phyloP scores from a whole-genome alignment of 1,284 basidiomycete species.

The Neonothopanus nambi region DNA sequence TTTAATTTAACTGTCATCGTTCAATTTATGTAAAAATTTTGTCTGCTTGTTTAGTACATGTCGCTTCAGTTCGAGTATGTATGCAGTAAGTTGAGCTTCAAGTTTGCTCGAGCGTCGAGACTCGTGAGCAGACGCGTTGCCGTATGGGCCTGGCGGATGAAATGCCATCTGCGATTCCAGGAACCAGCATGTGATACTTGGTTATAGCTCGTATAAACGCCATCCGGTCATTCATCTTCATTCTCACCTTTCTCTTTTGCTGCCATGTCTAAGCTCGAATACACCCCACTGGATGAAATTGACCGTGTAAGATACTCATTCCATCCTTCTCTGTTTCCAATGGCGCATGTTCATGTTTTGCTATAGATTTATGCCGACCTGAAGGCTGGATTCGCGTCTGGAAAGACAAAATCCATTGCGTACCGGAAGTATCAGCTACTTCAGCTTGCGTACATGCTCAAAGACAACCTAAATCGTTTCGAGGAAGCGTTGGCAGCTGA shows the following conservation, averaged over 20 bases:
- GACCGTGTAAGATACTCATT: slow-evolving; percentile 30
- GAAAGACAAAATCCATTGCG: slow-evolving; percentile 58
- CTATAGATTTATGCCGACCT: slow-evolving; percentile 54
- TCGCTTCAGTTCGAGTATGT: no score
- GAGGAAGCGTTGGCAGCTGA: slow-evolving; percentile 56
- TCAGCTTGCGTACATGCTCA: slow-evolving; percentile 63
- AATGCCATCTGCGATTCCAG: no score
- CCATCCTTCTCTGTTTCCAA: neutral
- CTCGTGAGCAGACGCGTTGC: no score
- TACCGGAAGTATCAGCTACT: slow-evolving; percentile 70
- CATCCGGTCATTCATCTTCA: no score
- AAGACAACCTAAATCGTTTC: slow-evolving; percentile 63
- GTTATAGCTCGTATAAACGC: no score
- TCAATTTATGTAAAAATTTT: no score
- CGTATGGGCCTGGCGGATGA: no score
- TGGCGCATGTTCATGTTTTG: neutral
- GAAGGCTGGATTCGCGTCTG: slow-evolving; percentile 51
- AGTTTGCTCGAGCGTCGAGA: no score
- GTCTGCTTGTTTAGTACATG: no score
- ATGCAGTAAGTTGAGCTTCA: no score
- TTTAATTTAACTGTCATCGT: no score
- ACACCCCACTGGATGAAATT: slow-evolving; percentile 45
- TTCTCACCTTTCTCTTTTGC: neutral
- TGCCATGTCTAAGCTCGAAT: slow-evolving; percentile 31
- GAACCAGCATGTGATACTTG: no score